Evolutionary conservation across 768 basidiomycete species (phyloP).

Genomic region (Suillus alpinus): DNA sequence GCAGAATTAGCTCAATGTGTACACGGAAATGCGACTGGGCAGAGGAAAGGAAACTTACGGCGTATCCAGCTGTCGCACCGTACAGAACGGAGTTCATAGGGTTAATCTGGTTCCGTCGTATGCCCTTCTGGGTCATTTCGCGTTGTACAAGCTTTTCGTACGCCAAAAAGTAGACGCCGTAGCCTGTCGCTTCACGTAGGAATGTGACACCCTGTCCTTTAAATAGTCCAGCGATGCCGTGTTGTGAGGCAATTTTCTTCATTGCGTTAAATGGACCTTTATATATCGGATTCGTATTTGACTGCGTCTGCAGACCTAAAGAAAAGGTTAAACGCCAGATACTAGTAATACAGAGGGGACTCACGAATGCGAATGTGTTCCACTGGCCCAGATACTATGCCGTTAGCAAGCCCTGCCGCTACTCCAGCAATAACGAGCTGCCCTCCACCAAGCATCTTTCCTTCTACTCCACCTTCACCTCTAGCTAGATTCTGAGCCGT

Average conservation of each 20-base stretch:
- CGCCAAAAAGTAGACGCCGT: constrained; percentile 85
- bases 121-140: constrained; percentile 73
- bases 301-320: constrained; percentile 88
- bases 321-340: not conserved
- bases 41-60: constrained; percentile 45
- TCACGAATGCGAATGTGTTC: constrained; percentile 96
- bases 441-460: constrained; percentile 50
- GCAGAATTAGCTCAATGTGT: constrained; percentile 9
- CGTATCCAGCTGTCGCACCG: constrained; percentile 91
- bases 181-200: constrained; percentile 76
- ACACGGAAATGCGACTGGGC: not conserved
- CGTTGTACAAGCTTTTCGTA: constrained; percentile 92
- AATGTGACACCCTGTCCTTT: constrained; percentile 92
- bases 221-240: constrained; percentile 84
- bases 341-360: constrained; percentile 24
- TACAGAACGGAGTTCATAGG: constrained; percentile 79
- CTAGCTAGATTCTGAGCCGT: constrained; percentile 53
- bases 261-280: constrained; percentile 86
- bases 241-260: constrained; percentile 69
- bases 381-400: constrained; percentile 91
- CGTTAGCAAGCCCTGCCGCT: constrained; percentile 85
- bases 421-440: constrained; percentile 81
- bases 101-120: constrained; percentile 72
- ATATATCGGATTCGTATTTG: constrained; percentile 71
- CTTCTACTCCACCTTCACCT: constrained; percentile 65